Conservation (phyloP, 768 basidiomycete species). For the Boletus vermiculosoides region DNA sequence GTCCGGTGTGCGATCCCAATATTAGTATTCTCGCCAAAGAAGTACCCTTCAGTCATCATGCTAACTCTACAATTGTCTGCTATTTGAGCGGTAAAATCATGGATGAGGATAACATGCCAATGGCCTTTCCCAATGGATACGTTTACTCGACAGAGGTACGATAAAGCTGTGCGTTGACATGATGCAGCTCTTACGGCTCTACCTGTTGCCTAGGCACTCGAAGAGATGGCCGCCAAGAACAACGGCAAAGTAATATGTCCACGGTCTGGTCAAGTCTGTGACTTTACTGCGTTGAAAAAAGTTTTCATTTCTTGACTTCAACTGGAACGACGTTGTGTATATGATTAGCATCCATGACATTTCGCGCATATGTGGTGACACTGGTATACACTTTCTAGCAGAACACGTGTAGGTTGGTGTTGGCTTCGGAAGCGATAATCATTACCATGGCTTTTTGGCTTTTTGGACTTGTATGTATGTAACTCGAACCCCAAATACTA, state of each 20-base stretch:
- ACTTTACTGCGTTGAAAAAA: conserved; percentile 70
- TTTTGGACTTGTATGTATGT: conserved; percentile 13
- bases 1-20: conserved; percentile 85
- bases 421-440: conserved; percentile 26
- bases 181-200: conserved; percentile 13
- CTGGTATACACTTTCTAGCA: background rate
- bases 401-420: conserved; percentile 16
- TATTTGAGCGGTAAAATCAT: conserved; percentile 89
- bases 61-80: conserved; percentile 95
- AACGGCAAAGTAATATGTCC: conserved; percentile 84
- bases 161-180: conserved; percentile 13
- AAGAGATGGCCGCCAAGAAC: conserved; percentile 83
- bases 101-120: conserved; percentile 90
- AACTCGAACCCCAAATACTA: conserved; percentile 13
- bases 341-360: background rate
- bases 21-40: conserved; percentile 76
- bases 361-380: background rate
- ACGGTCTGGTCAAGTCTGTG: conserved; percentile 60
- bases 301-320: conserved; percentile 81
- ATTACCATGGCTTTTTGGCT: conserved; percentile 10
- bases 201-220: conserved; percentile 58
- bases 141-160: conserved; percentile 92
- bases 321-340: background rate
- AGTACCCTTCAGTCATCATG: conserved; percentile 91
- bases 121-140: conserved; percentile 87